Evolutionary conservation across 495 filamentous ascomycete genomes (phyloP), one percentile per base, ranked within the genome.

Genomic region (Penicillium canescens): DNA sequence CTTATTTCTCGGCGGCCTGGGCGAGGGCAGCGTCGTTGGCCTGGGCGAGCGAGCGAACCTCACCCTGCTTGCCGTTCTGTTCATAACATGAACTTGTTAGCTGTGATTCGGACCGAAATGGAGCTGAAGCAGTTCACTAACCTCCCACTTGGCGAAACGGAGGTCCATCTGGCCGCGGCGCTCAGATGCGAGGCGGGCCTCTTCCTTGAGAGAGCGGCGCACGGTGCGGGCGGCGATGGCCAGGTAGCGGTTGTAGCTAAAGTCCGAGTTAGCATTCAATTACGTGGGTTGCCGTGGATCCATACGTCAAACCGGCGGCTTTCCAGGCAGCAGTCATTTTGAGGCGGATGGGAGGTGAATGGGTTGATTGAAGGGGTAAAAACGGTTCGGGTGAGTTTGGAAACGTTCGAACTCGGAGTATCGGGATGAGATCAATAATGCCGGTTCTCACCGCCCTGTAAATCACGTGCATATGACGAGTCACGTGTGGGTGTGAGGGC

Each of bases 251-350:
- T 82, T 76, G 74, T 79, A 76, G 60, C 75, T 74, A 67, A 54
- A 16, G 68, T 44, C 63, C 36, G 55, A 55, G 60, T 80, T 62
- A 62, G 68, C 63, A 55, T 66, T 65, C 23, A 50, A 38, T 28
- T 45, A 38, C 4, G 45, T 44, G 21, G 44, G 14, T 23, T 31
- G 6, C 33, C 4, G 37, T 33, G 4, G 1, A 45, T 42, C 64
- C 88, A 74, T 87, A 98, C 95, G 88, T 96, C 66, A 98, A 80
- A 79, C 95, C 94, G 69, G 94, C 87, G 67, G 92, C 84, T 88
- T 97, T 98, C 95, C 95, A 99, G 69, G 92, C 90, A 77, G 91
- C 93, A 74, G 90, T 84, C 94, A 98, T 98, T 80, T 85, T 91
- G 86, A 84, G 72, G 68, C 61, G 61, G 58, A 42, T 57, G 63